Evolutionary conservation across 345 rosid genomes (phyloP), one percentile per base, ranked within the genome.

Genomic region (Rhodamnia argentea): DNA sequence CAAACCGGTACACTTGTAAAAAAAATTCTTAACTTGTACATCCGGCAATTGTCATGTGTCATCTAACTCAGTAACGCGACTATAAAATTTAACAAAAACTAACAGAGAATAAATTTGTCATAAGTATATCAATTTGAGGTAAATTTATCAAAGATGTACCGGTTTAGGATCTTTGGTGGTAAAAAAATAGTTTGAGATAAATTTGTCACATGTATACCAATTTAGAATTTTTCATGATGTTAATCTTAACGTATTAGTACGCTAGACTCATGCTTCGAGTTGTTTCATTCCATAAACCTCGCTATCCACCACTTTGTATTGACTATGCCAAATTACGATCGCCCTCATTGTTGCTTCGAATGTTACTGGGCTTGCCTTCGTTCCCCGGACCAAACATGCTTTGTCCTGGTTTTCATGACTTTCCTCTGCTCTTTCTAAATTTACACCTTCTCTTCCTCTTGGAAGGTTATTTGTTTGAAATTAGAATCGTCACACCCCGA

Each of bases 391-490:
- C 11, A 15, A 62, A 29, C 75, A 62, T 15, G 22, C 42, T 29
- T 62, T 64, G 44, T 32, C 44, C 44, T 64, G 22, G 12, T 42
- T 64, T 64, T 4, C 44, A 2, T 4, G 23, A 32, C 23, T 62
- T 62, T 0, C 20, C 74, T 8, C 29, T 27, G 22, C 40, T 27
- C 40, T 62, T 0, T 0, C 74, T 62, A 62, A 27, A 9, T 62
- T 27, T 27, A 27, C 10, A 0, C 18, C 37, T 59, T 27, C 20
- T 60, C 37, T 7, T 60, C 20, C 37, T 27, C 74, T 60, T 60
- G 74, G 74, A 13, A 60, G 74, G 15, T 27, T 27, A 13, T 3
- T 60, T 60, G 29, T 60, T 29, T 60, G 37, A 27, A 62, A 62
- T 27, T 16, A 27, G 5, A 62, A 0, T 27, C 27, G 40, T 62